Base-by-base conservation (phyloP, 306 rosid species). In the Mucuna pruriens region DNA sequence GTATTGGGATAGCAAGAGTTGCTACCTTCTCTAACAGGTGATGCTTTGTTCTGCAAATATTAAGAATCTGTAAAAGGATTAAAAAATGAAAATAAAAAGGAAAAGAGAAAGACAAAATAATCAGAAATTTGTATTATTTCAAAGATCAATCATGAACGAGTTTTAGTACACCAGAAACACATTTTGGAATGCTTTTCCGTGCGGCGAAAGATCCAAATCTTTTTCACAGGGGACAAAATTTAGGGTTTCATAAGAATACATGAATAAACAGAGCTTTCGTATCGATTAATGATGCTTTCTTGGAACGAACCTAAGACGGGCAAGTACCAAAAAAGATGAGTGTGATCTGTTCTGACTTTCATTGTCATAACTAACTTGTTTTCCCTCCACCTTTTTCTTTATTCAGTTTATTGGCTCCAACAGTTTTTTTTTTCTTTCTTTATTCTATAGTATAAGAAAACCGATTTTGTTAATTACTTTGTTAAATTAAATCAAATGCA, bases 1-100 rank as follows among this genome's bases (percentile, higher is more conserved):
- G 58, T 34, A 29, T 78, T 68, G 9, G 8, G 36, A 57, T 38
- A 51, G 26, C 36, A 38, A 58, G 70, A 71, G 45, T 63, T 65
- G 77, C 25, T 71, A 82, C 86, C 86, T 85, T 67, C 23, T 78
- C 12, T 64, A 23, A 67, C 31, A 49, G 51, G 48, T 20, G 84
- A 74, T 48, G 73, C 55, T 52, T 58, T 39, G 74, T 55, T 77
- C 25, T 65, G 82, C 20, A 48, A 76, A 20, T 45, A 64, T 72
- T 20, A 13, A 55, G 20, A 75, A 82, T 34, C 81, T 66, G 78
- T 62, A 10, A 31, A 31, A 49, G 17, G 23, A 7, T 7, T 38
- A n/a, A 26, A 6, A 44, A 3, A 9, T 33, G 39, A 80, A 67
- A 67, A 58, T 44, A 5, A 16, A 31, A 17, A 65, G 5, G 66